phyloP scores from a whole-genome alignment of 1,284 basidiomycete species.

The Ustilago hordei region DNA sequence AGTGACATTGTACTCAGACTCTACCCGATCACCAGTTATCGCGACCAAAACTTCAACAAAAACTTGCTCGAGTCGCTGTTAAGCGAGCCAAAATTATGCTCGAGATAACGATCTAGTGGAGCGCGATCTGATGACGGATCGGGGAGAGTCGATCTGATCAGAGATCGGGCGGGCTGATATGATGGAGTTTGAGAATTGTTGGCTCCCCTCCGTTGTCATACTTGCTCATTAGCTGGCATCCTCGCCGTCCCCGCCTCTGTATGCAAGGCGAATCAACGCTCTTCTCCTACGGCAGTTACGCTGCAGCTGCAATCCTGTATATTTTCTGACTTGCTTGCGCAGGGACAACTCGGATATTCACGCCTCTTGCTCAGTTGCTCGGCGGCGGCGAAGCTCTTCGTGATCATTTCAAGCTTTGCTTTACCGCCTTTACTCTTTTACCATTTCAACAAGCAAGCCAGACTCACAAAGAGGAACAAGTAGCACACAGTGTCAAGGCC shows the following conservation, averaged over 20 bases:
- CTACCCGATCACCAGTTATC: too few species aligned
- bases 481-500: too few species aligned
- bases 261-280: constrained; percentile 2
- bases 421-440: not conserved
- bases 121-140: too few species aligned
- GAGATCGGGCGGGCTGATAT: too few species aligned
- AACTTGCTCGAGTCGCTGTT: not conserved
- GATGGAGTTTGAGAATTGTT: too few species aligned
- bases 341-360: constrained; percentile 4
- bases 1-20: too few species aligned
- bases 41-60: too few species aligned
- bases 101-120: too few species aligned
- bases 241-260: constrained; percentile 17
- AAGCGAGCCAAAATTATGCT: constrained; percentile 6
- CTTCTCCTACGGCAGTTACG: not conserved
- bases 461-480: too few species aligned
- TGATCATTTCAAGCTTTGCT: not conserved
- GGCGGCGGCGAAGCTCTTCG: not conserved
- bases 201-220: too few species aligned
- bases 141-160: too few species aligned
- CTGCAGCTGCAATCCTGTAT: not conserved
- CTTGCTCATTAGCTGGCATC: too few species aligned
- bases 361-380: not conserved
- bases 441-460: not conserved
- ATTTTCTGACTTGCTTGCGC: not conserved